Evolutionary conservation across 495 filamentous ascomycete genomes (phyloP).

Genomic region (Daldinia decipiens): DNA sequence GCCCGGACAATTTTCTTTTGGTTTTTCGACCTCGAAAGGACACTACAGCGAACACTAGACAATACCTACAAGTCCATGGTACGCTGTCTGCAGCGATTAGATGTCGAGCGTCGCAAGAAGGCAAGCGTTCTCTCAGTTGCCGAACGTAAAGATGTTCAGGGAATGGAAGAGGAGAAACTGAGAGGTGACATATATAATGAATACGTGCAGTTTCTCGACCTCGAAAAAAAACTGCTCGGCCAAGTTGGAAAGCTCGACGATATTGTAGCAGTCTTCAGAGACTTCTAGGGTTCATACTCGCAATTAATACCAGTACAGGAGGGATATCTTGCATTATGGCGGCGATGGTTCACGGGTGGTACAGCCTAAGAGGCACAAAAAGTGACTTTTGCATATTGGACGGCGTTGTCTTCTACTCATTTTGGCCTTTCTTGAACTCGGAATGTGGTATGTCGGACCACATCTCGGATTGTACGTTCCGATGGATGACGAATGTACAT

Average conservation of each 20-base stretch:
- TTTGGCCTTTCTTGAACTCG: conserved; percentile 3
- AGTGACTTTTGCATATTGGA: conserved; percentile 33
- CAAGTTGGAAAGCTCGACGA: conserved; percentile 86
- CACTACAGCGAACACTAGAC: conserved; percentile 71
- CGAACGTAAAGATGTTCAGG: conserved; percentile 82
- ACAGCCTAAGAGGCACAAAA: conserved; percentile 28
- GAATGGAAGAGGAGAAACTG: conserved; percentile 80
- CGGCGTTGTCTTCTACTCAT: conserved; percentile 24
- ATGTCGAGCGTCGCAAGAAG: conserved; percentile 73
- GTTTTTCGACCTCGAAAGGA: conserved; percentile 83
- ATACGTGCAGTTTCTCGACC: conserved; percentile 72
- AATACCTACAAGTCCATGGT: conserved; percentile 89
- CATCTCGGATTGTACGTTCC: conserved; percentile 19
- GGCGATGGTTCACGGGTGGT: conserved; percentile 42
- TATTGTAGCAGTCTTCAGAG: conserved; percentile 80
- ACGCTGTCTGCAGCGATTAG: conserved; percentile 79
- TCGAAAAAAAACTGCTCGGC: conserved; percentile 78
- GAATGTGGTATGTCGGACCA: conserved; percentile 2
- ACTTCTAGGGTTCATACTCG: conserved; percentile 67
- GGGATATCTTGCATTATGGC: conserved; percentile 45
- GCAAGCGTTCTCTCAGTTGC: conserved; percentile 77
- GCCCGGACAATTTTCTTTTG: conserved; percentile 86
- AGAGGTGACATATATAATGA: conserved; percentile 71
- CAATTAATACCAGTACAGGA: conserved; percentile 32
- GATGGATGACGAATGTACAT: conserved; percentile 5